Percentiles rank a stretch among this genome's conserved stretches.
These are phyloP conservation scores for Chytridium lagenaria DNA, from an alignment of 371 early-diverging fungal genomes.

Conservation along the genomic window DNA sequence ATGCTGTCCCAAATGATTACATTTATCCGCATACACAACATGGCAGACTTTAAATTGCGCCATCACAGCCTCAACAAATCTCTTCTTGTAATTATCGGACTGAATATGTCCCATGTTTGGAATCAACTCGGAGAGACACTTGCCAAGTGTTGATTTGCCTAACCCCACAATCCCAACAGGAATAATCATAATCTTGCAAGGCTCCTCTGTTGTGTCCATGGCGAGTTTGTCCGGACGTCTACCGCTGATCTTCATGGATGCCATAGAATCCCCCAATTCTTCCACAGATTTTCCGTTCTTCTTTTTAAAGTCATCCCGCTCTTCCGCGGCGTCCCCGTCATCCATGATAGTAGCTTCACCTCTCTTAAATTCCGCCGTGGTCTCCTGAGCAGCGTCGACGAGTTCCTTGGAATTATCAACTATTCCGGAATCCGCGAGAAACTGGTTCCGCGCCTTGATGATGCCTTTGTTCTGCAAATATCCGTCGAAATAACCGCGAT, in stretches of 20 bases:
- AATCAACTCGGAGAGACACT: constrained; percentile 61
- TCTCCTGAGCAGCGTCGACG: constrained; percentile 33
- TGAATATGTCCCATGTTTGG: constrained; percentile 69
- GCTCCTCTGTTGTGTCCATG: not conserved
- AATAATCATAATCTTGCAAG: constrained; percentile 64
- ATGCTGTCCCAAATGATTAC: constrained; percentile 69
- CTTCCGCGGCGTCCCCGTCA: constrained; percentile 25
- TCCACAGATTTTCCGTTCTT: not conserved
- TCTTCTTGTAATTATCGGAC: constrained; percentile 72
- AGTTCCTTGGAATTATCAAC: constrained; percentile 7
- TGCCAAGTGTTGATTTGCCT: constrained; percentile 75
- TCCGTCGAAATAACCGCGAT: constrained; percentile 74
- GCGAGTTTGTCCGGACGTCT: not conserved
- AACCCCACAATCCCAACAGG: constrained; percentile 78
- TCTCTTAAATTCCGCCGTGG: constrained; percentile 39
- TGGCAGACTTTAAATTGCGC: constrained; percentile 52
- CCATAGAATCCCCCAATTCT: not conserved
- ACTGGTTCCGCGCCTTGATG: constrained; percentile 73
- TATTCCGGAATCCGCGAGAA: constrained; percentile 57
- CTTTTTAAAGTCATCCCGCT: not conserved
- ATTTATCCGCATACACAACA: constrained; percentile 56
- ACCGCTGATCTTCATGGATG: not conserved
- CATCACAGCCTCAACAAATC: constrained; percentile 62
- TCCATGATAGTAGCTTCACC: constrained; percentile 38
- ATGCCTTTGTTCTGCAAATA: constrained; percentile 79